Evolutionary conservation across 352 stramenopile genomes (phyloP), one percentile per base, ranked within the genome.

Genomic region (Phytophthora foliorum): DNA sequence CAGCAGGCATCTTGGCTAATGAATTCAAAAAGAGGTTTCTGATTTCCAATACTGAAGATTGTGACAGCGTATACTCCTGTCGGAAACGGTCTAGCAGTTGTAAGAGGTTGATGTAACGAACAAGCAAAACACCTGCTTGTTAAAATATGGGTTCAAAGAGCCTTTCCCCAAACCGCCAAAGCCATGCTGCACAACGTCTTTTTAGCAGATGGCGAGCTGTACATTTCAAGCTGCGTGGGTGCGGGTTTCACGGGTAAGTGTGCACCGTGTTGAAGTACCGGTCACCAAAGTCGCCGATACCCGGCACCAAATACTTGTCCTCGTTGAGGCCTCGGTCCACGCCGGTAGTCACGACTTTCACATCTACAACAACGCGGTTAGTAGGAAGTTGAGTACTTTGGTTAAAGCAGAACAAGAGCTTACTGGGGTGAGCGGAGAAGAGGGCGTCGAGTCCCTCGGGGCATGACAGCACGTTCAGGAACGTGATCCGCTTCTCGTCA

Each of bases 271-370:
- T 90, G 68, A 82, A 98, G 77, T 96, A 98, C 39, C 92, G 82
- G 75, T 98, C 96, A 13, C 94, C 94, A 72, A 98, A 99, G 82
- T 99, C 95, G 29, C 97, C 96, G 22, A 99, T 76, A 11, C 97
- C 96, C 2, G 97, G 96, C 29, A 99, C 74, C 60, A 99, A 98
- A 75, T 94, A 99, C 76, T 98, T 98, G 16, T 95, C 72, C 50
- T 94, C 85, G 80, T 99, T 98, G 38, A 99, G 74, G 6, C 88
- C 84, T 51, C 74, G 72, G 61, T 97, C 91, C 27, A 97, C 70
- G 8, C 87, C 87, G 3, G 81, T 86, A 14, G 89, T 95, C 29
- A 97, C 77, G 45, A 97, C 81, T 52, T 85, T 87, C 25, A 91
- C 81, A n/a, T 82, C 80, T 90, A 58, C 17, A 66, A 51, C 27